A percentile compares a stretch with the other conserved stretches of the same genome.
These are phyloP conservation scores for Hirsutella minnesotensis DNA, from an alignment of 2,329 filamentous ascomycete species.

Conservation along the genomic window DNA sequence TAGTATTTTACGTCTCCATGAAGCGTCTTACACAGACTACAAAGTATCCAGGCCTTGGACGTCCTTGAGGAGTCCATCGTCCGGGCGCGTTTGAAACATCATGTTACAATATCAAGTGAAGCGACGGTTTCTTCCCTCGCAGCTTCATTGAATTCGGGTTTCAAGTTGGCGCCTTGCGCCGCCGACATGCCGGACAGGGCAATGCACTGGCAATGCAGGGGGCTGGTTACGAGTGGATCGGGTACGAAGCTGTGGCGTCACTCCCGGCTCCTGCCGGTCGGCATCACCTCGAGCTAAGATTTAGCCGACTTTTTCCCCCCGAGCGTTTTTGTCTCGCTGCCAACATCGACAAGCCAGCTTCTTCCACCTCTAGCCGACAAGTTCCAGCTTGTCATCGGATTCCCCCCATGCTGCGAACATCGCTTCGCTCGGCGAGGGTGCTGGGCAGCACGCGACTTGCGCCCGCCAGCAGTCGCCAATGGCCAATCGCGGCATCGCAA, in stretches of 20 bases:
- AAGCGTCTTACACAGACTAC: not conserved
- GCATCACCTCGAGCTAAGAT: not conserved
- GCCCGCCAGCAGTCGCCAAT: slow-evolving; percentile 45
- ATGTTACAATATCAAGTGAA: too few relatives aligned
- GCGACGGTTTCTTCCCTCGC: too few relatives aligned
- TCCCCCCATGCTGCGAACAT: slow-evolving; percentile 56
- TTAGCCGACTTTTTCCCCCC: slow-evolving; percentile 33
- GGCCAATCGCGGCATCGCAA: slow-evolving; percentile 31
- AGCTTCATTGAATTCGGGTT: too few relatives aligned
- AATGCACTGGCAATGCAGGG: too few relatives aligned
- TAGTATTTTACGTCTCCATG: not conserved
- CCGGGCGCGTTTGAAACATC: too few relatives aligned
- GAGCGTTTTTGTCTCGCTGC: slow-evolving; percentile 28
- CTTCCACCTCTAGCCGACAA: slow-evolving; percentile 12
- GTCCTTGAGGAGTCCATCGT: too few relatives aligned
- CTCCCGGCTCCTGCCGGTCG: slow-evolving; percentile 21
- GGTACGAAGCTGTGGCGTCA: slow-evolving; percentile 15
- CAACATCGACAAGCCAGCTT: slow-evolving; percentile 5
- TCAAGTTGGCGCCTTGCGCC: too few relatives aligned
- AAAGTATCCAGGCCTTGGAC: too few relatives aligned
- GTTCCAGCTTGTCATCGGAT: slow-evolving; percentile 31
- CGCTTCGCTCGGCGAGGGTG: slow-evolving; percentile 51
- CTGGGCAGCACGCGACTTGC: slow-evolving; percentile 42
- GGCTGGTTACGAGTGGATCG: too few relatives aligned
- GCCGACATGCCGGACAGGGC: too few relatives aligned